Base-by-base conservation (phyloP, 352 stramenopile genomes). In the Peronosclerospora sorghi region DNA sequence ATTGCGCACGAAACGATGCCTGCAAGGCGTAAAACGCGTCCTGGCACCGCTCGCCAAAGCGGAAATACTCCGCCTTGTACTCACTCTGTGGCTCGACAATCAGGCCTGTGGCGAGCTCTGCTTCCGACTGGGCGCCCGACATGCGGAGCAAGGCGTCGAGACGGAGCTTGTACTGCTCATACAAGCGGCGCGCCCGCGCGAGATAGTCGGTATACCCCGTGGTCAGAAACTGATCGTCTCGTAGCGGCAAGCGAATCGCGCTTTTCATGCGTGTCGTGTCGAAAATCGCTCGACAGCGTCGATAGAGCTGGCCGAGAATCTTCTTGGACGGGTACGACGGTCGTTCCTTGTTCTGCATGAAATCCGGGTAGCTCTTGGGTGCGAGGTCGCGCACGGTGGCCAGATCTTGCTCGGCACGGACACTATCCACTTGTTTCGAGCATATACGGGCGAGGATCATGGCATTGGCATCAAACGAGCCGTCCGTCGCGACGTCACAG, bases 331-430 rank as follows among this genome's bases (percentile, higher is more conserved):
- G 59, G 37, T 90, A 88, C 13, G 50, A 68, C 0, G 56, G 51
- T 15, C 84, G 85, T 8, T 83, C 67, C 5, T 51, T 59, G 30
- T 84, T 91, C 23, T 76, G 54, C 77, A 92, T 83, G 38, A 90
- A 92, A 27, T 90, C 80, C 1, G 80, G 76, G 35, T 89, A 92
- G 20, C 58, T 60, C 14, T 63, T 68, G 5, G 73, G 68, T 9
- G 68, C 60, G 5, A 74, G 46, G 1, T 56, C 46, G n/a, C 62
- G 68, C 1, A 86, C 73, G 28, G 76, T 54, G 23, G 68, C 52
- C 8, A 82, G 34, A 35, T 87, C 69, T 13, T 68, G 65, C 38
- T 87, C 66, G 4, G 68, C 52, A 18, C 59, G 68, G 18, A 77
- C 61, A 27, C 71, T 79, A 30, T 88, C 80, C 14, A 89, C 73